A percentile compares a stretch with the other conserved stretches of the same genome.
Evolutionary conservation across 352 stramenopile species (phyloP).

Genomic region (Phytophthora pseudosyringae): DNA sequence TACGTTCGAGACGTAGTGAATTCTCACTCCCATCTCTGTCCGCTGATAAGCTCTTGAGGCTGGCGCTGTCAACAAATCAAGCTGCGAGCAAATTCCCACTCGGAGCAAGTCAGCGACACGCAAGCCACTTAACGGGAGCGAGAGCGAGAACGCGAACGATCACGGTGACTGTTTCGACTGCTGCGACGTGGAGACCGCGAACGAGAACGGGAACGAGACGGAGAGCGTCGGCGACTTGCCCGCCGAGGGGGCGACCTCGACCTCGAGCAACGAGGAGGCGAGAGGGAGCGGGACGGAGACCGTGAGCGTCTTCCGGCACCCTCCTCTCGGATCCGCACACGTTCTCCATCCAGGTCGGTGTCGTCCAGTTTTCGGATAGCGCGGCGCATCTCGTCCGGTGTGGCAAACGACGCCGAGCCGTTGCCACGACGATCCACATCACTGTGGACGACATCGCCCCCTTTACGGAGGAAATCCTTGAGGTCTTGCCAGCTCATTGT

Average conservation of each 20-base stretch:
- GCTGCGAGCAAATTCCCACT: conserved; percentile 4
- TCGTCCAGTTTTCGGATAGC: conserved; percentile 63
- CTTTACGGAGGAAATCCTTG: conserved; percentile 67
- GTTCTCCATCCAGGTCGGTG: conserved; percentile 52
- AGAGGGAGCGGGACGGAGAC: conserved; percentile 31
- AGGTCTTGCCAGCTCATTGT: conserved; percentile 67
- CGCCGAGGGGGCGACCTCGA: conserved; percentile 38
- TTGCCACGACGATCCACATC: conserved; percentile 74
- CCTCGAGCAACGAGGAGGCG: conserved; percentile 18
- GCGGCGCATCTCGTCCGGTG: conserved; percentile 58
- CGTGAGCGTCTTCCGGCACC: conserved; percentile 9
- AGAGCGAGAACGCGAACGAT: conserved; percentile 26
- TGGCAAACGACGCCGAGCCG: conserved; percentile 72
- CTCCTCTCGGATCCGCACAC: conserved; percentile 51
- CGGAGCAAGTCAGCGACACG: conserved; percentile 2
- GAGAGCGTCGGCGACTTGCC: conserved; percentile 36
- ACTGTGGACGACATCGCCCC: conserved; percentile 66
- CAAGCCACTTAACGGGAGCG: conserved; percentile 33
- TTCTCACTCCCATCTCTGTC: conserved; percentile 6
- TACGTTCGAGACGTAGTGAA: conserved; percentile 10
- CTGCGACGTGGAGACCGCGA: conserved; percentile 37
- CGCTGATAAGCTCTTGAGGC: neutral
- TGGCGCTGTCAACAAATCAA: conserved; percentile 24
- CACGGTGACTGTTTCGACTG: conserved; percentile 32
- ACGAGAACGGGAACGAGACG: conserved; percentile 45